Evolutionary conservation across 208 protist species (phyloP).

Genomic region (Wallacemonas rigidus): DNA sequence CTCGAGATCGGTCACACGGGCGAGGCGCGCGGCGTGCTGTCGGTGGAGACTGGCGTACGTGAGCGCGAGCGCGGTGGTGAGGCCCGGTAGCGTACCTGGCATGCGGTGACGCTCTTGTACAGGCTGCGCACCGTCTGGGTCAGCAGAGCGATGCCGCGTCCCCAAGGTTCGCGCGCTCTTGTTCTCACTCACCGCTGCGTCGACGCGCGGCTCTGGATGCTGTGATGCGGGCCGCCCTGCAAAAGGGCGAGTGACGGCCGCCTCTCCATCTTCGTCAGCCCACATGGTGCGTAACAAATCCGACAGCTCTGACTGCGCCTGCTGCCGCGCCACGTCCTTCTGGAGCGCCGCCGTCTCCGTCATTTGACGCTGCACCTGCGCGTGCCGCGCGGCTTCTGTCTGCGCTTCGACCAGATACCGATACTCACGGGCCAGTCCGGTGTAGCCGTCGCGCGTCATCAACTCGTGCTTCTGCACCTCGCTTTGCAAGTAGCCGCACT

Average conservation of each 20-base stretch:
- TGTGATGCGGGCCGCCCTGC: too few species aligned
- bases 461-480: constrained; percentile 34
- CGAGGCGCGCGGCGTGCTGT: constrained; percentile 20
- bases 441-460: constrained; percentile 35
- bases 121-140: not conserved
- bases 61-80: constrained; percentile 30
- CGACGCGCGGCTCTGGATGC: too few species aligned
- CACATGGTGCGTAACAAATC: constrained; percentile 48
- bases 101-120: constrained; percentile 18
- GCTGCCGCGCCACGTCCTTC: constrained; percentile 17
- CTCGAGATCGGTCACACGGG: constrained; percentile 24
- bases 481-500: constrained; percentile 29
- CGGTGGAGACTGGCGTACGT: constrained; percentile 28
- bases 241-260: too few species aligned
- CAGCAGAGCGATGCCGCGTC: too few species aligned
- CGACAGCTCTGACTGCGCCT: constrained; percentile 24
- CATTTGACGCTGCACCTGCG: constrained; percentile 20
- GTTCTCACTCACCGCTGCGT: too few species aligned
- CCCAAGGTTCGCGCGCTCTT: too few species aligned
- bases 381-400: not conserved
- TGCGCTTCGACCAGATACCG: too few species aligned
- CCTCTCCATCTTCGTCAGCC: constrained; percentile 28
- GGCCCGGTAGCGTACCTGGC: constrained; percentile 28
- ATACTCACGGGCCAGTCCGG: constrained; percentile 5
- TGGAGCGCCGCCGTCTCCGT: too few species aligned